Base-by-base conservation (phyloP, 73 alveolate genomes). In the Paramecium sexaurelia region DNA sequence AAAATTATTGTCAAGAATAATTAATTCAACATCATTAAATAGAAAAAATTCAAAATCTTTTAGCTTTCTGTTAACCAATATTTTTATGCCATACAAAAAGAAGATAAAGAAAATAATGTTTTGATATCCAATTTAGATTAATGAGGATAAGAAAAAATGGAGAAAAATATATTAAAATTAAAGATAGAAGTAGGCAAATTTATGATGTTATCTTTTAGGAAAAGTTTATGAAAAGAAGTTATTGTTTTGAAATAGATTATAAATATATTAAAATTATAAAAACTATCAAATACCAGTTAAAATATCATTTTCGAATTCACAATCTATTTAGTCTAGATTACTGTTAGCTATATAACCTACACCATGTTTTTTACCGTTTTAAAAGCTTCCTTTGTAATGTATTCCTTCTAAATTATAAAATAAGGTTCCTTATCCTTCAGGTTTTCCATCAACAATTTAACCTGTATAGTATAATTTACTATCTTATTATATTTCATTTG, bases 341-440 rank as follows among this genome's bases (percentile, higher is more conserved):
- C 75, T 78, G 20, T 78, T 39, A 17, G 90, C 90, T 15, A 78
- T 39, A 33, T 78, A 78, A 10, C 90, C 90, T 11, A 78, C 55
- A 9, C 90, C 90, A 78, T 78, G 90, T 33, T 78, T 78, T 45
- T 78, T 41, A 19, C 90, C 90, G 22, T 78, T 45, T 45, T 78
- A 10, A 33, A 78, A 78, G 26, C 15, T 29, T 3, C 90, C 90
- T 78, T 78, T 78, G 19, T 29, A 78, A 24, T 78, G 90, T 41
- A 78, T 78, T 78, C 90, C 90, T 45, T 78, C 90, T 27, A 29
- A 43, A 78, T 78, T 45, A 24, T 41, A 78, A 45, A 78, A 40
- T 45, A 78, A 78, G 7, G 68, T 41, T 43, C 90, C 90, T 13
- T 37, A 10, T 22, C 90, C 90, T 29, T 78, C 61, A 6, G 90